Conservation (phyloP, 2,329 filamentous ascomycete species). For the Graphiopsis chlorocephala region DNA sequence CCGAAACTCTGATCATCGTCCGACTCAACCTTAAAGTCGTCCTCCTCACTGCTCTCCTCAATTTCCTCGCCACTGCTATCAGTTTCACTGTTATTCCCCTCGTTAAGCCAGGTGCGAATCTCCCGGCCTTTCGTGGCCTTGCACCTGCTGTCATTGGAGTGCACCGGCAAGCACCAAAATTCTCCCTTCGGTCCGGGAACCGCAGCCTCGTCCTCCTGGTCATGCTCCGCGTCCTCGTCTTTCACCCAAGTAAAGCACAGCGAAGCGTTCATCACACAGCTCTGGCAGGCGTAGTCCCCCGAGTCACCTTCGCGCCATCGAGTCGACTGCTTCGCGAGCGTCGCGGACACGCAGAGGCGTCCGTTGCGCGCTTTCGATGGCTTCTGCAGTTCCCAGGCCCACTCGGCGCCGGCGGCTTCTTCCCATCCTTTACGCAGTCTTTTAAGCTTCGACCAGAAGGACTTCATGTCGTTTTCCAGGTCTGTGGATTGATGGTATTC, state of each 20-base stretch:
- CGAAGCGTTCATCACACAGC: constrained; percentile 23
- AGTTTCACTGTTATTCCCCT: background rate
- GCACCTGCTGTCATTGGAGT: constrained; percentile 24
- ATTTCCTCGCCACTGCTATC: background rate
- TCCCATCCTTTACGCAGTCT: constrained; percentile 25
- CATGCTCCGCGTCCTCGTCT: constrained; percentile 27
- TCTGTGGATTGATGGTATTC: background rate
- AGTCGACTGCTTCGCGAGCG: constrained; percentile 20
- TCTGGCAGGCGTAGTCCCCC: constrained; percentile 27
- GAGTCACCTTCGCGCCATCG: constrained; percentile 24
- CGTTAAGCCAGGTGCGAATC: constrained; percentile 1
- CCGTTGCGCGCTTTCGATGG: constrained; percentile 8
- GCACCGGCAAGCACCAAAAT: constrained; percentile 29
- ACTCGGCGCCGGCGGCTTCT: constrained; percentile 21
- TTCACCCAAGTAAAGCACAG: constrained; percentile 26
- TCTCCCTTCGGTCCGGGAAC: constrained; percentile 15
- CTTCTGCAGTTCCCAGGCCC: constrained; percentile 24
- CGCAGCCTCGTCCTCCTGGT: constrained; percentile 17
- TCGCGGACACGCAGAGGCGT: constrained; percentile 25
- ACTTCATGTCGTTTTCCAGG: constrained; percentile 15
- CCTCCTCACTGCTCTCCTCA: background rate
- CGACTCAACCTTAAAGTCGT: background rate
- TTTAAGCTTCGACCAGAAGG: constrained; percentile 16
- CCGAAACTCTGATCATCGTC: background rate
- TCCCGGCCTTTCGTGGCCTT: constrained; percentile 15